A percentile compares a stretch with the other conserved stretches of the same genome.
Conservation (phyloP, 257 asterid species). For the Solanum paucissectum region DNA sequence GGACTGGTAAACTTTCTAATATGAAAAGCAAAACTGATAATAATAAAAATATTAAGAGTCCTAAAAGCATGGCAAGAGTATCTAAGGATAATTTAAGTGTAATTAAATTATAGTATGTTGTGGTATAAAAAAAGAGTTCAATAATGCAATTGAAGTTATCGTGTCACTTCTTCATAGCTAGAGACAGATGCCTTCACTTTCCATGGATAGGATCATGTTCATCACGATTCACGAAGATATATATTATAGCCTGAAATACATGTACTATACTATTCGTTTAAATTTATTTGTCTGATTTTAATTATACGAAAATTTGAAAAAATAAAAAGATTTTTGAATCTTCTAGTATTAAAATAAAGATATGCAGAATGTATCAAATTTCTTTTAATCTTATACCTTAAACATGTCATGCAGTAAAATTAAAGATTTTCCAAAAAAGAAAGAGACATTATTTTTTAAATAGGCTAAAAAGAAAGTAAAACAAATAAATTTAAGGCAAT, state of each 20-base stretch:
- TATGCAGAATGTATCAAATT: background rate
- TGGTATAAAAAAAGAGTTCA: background rate
- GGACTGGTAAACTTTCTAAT: background rate
- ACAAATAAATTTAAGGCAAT: no score
- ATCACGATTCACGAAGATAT: background rate
- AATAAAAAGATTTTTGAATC: no score
- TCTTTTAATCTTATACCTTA: no score
- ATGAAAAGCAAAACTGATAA: background rate
- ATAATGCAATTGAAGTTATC: background rate
- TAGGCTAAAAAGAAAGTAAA: no score
- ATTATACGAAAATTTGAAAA: no score
- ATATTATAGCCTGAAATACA: background rate
- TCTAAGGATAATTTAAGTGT: background rate
- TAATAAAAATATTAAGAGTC: background rate
- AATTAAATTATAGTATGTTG: background rate
- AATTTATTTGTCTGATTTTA: background rate
- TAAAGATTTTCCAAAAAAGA: no score
- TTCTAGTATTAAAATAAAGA: no score
- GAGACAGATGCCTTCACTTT: background rate
- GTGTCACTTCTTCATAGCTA: background rate
- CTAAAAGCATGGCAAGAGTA: background rate
- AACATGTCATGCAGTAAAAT: no score
- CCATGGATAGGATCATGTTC: background rate
- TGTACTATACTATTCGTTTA: background rate
- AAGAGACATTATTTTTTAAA: no score